Percentiles rank a stretch among this genome's conserved stretches.
Evolutionary conservation across 192 early-diverging fungal genomes (phyloP).

Genomic region (Piromyces sp.): DNA sequence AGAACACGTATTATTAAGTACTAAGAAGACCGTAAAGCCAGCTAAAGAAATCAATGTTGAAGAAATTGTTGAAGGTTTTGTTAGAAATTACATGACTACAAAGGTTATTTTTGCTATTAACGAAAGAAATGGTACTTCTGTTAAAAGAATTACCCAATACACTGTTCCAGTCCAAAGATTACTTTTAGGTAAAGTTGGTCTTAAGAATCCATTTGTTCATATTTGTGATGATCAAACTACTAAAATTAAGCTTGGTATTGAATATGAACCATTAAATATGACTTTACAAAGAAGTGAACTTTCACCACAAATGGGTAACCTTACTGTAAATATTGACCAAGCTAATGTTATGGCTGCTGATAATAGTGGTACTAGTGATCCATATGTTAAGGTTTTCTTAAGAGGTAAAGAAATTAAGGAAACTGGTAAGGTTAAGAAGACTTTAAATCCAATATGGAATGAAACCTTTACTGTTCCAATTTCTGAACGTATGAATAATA

Average conservation of each 20-base stretch:
- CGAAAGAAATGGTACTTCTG: neutral
- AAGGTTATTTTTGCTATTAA: neutral
- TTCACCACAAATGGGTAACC: neutral
- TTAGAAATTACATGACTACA: neutral
- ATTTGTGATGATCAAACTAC: neutral
- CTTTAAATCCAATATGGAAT: constrained; percentile 50
- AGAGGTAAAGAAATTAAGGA: constrained; percentile 43
- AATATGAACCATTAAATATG: neutral
- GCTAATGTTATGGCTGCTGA: neutral
- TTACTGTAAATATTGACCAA: neutral
- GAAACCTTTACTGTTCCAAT: constrained; percentile 45
- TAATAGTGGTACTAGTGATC: neutral
- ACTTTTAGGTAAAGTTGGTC: neutral
- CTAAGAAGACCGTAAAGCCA: neutral
- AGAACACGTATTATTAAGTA: neutral
- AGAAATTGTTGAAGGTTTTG: neutral
- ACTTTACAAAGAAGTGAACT: neutral
- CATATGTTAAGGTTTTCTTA: neutral
- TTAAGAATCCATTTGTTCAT: neutral
- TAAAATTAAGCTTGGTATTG: neutral
- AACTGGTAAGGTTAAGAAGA: constrained; percentile 54
- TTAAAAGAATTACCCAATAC: neutral
- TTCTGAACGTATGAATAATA: constrained; percentile 23
- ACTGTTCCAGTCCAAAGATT: neutral
- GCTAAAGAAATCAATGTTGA: neutral